phyloP scores from a whole-genome alignment of 345 rosid species.

The Iberis pinnata region DNA sequence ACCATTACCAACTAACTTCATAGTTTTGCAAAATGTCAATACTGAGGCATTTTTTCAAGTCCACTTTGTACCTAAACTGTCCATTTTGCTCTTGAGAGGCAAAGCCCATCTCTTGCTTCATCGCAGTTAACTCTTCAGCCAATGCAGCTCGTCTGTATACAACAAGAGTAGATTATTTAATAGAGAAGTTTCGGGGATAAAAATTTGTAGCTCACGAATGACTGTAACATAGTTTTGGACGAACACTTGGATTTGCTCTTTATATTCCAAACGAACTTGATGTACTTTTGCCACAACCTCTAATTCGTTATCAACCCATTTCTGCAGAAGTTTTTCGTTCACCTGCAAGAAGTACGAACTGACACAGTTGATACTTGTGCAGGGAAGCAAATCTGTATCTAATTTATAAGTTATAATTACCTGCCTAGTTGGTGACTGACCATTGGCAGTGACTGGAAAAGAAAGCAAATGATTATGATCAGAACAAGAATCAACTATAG shows the following conservation, averaged over 20 bases:
- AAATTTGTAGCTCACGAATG: slow-evolving; percentile 5
- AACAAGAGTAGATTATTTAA: slow-evolving; percentile 11
- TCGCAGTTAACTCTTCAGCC: slow-evolving; percentile 53
- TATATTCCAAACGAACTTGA: slow-evolving; percentile 62
- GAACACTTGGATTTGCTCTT: slow-evolving; percentile 76
- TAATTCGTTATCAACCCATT: slow-evolving; percentile 73
- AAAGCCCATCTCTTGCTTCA: slow-evolving; percentile 50
- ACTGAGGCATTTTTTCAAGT: background rate
- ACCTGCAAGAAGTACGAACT: slow-evolving; percentile 29
- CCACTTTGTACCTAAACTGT: slow-evolving; percentile 55
- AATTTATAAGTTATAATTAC: slow-evolving; percentile 31
- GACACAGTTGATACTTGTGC: slow-evolving; percentile 13
- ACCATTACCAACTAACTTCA: too few relatives aligned
- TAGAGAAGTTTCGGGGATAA: background rate
- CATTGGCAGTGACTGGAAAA: slow-evolving; percentile 42
- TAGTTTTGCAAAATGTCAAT: too few relatives aligned
- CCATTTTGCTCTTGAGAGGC: slow-evolving; percentile 43
- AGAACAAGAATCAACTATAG: background rate
- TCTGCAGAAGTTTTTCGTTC: slow-evolving; percentile 53
- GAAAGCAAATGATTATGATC: slow-evolving; percentile 15
- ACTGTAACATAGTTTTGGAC: slow-evolving; percentile 28
- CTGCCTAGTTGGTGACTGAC: slow-evolving; percentile 43
- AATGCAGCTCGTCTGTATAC: slow-evolving; percentile 48
- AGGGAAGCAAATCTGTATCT: background rate
- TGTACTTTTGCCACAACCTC: slow-evolving; percentile 67